phyloP scores from a whole-genome alignment of 2,329 filamentous ascomycete genomes.

The Aphanoascus verrucosus region DNA sequence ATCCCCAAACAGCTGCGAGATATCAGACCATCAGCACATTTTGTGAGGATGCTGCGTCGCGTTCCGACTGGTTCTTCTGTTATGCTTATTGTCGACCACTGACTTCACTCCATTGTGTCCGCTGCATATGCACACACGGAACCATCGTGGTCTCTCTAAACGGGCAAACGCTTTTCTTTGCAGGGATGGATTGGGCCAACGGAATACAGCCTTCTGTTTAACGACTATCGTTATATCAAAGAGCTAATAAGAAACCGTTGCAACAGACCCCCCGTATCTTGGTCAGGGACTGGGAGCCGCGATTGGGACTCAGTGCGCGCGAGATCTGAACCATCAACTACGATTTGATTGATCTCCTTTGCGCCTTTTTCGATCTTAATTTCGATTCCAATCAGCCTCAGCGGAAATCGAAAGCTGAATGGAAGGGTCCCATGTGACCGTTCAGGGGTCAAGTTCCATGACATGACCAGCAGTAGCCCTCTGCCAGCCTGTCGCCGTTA shows the following conservation, averaged over 20 bases:
- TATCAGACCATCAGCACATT: neutral
- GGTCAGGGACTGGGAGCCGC: neutral
- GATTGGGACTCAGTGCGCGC: neutral
- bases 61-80: neutral
- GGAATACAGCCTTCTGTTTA: no score
- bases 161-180: neutral
- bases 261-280: constrained; percentile 7
- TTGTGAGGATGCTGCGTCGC: neutral
- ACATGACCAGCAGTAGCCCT: neutral
- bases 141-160: neutral
- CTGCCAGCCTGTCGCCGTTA: neutral
- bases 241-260: constrained; percentile 2
- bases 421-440: neutral
- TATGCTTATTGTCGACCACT: neutral
- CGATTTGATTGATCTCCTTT: neutral
- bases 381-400: neutral
- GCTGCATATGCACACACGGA: neutral
- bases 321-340: neutral
- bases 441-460: neutral
- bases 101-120: neutral
- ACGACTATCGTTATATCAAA: neutral
- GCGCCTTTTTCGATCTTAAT: neutral
- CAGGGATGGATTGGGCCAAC: constrained; percentile 5
- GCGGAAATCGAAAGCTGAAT: neutral
- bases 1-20: no score